These are phyloP conservation scores for Mallotus nudiflorus DNA, from an alignment of 345 rosid species.

Conservation along the genomic window DNA sequence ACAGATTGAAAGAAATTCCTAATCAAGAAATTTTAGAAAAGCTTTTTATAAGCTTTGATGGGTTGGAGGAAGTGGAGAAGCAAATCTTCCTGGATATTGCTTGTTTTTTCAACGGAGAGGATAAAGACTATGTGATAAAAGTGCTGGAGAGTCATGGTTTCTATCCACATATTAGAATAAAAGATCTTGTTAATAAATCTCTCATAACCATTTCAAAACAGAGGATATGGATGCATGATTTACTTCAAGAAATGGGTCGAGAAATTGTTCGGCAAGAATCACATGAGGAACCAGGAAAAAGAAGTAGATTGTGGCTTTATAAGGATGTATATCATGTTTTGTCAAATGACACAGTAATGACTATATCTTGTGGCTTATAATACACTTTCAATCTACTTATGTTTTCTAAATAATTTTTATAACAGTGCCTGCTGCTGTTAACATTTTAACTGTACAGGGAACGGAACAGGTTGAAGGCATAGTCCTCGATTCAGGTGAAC, in stretches of 20 bases:
- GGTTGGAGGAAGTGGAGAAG: slow-evolving; percentile 7
- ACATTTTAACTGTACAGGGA: background rate
- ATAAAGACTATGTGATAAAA: background rate
- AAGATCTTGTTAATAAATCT: background rate
- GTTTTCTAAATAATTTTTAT: too few relatives aligned
- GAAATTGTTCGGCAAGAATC: slow-evolving; percentile 14
- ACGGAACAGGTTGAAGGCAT: background rate
- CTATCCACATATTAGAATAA: slow-evolving; percentile 1
- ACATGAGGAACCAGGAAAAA: background rate
- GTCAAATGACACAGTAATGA: background rate
- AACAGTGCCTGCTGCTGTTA: too few relatives aligned
- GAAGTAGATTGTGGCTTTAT: slow-evolving; percentile 13
- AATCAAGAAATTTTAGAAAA: slow-evolving; percentile 2
- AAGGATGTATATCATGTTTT: slow-evolving; percentile 3
- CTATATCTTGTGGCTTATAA: too few relatives aligned
- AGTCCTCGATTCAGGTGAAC: background rate
- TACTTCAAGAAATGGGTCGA: slow-evolving; percentile 18
- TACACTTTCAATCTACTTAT: too few relatives aligned
- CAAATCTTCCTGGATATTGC: slow-evolving; percentile 19
- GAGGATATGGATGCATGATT: background rate
- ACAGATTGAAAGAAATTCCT: background rate
- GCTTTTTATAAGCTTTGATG: slow-evolving; percentile 10
- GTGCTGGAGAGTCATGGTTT: slow-evolving; percentile 4
- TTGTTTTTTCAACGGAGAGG: slow-evolving; percentile 1
- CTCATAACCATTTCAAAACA: background rate